Evolutionary conservation across 2,329 filamentous ascomycete genomes (phyloP), one percentile per base, ranked within the genome.

Genomic region (Colletotrichum falcatum): DNA sequence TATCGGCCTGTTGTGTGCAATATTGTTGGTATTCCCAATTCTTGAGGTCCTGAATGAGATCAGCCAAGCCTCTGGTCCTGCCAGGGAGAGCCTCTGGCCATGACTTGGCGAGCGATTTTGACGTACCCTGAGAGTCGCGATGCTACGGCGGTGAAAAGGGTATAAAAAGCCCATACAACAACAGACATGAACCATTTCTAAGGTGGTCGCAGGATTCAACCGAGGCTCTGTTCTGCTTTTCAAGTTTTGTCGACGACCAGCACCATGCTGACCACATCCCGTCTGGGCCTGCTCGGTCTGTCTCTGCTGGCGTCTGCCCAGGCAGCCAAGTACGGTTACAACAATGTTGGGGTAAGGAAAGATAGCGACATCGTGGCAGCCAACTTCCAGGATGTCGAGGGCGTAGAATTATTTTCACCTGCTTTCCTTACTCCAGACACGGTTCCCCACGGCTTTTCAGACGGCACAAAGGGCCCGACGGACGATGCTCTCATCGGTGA

Each of bases 401-500:
- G 64, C 20, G 51, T 78, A 0, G 55, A 78, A 1, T 61, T 79
- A 2, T 60, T 73, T 23, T 78, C 76, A 0, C 78, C 78, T 0
- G 73, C 78, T 2, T 79, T 79, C 33, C 53, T 58, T 4, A 63
- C 72, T 11, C 70, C 72, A 0, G 67, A 75, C 20, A 74, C 75
- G 1, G 64, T 79, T 5, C 75, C 78, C 0, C 66, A 54, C 2
- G 72, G 72, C 1, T 79, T 77, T n/a, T 55, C 71, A 1, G 75
- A 78, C 28, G 77, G 78, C 23, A 79, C 76, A 0, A 72, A 72
- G 20, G 77, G 77, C 2, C 77, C 77, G 6, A 79, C 77, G 1
- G 49, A 64, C 61, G 77, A 66, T 71, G 49, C 65, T 30, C 11
- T 67, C 18, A 54, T 72, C n/a, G 69, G 69, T 71, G 39, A 48